phyloP scores from a whole-genome alignment of 768 basidiomycete species.

The Russula abietina region DNA sequence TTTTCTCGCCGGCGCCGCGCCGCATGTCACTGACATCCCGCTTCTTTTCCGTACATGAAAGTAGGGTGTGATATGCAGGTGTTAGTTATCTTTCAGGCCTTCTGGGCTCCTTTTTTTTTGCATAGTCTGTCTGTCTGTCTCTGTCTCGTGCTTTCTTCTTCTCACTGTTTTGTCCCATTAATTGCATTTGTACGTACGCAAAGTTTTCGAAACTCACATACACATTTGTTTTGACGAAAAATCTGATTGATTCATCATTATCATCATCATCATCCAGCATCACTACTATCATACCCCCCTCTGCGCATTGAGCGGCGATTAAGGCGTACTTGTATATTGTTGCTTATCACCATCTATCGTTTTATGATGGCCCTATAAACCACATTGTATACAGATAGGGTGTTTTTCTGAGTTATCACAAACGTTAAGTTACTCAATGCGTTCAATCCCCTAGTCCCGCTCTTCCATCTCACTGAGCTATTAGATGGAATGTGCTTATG shows the following conservation, averaged over 20 bases:
- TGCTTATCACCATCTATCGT: not conserved
- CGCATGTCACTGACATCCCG: constrained; percentile 27
- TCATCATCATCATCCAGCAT: not conserved
- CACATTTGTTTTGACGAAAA: not conserved
- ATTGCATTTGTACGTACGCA: not conserved
- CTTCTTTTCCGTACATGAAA: constrained; percentile 9
- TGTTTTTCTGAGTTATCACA: not conserved
- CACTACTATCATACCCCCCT: not conserved
- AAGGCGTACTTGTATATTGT: not conserved
- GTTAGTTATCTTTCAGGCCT: not conserved
- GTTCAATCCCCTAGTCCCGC: not conserved
- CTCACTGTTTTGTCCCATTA: not conserved
- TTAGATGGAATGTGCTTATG: not conserved
- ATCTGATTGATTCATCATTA: not conserved
- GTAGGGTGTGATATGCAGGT: constrained; percentile 4
- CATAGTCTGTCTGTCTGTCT: not conserved
- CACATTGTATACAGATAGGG: not conserved
- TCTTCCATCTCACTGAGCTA: not conserved
- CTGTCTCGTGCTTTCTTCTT: not conserved
- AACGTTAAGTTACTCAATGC: not conserved
- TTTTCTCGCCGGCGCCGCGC: constrained; percentile 55
- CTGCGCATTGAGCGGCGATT: not conserved
- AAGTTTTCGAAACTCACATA: not conserved
- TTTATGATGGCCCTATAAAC: not conserved
- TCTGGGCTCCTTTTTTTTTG: not conserved